Conservation (phyloP, 139 green algal species). For the Edaphochlamys debaryana region DNA sequence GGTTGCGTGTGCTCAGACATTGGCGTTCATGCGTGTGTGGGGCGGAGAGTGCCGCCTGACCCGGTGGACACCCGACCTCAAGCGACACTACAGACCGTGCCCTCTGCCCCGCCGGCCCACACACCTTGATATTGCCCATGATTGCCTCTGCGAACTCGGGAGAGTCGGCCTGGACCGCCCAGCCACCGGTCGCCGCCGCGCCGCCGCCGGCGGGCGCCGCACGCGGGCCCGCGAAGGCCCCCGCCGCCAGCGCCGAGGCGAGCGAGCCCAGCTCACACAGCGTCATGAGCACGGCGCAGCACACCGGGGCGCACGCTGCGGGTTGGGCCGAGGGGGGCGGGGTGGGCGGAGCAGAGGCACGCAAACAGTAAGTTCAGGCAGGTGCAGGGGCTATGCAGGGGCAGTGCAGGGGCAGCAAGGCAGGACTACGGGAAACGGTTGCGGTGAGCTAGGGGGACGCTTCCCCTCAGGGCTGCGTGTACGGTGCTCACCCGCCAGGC, state of each 20-base stretch:
- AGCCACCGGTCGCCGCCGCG: not conserved
- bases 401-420: not conserved
- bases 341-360: not conserved
- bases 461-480: no score
- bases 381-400: not conserved
- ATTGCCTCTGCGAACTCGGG: not conserved
- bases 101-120: no score
- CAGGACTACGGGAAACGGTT: no score
- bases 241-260: not conserved
- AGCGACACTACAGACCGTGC: no score
- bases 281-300: slow-evolving; percentile 25
- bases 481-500: no score
- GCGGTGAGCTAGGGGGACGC: no score
- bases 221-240: not conserved
- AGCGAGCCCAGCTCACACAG: slow-evolving; percentile 21
- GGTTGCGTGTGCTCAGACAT: not conserved
- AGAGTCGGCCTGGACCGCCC: not conserved
- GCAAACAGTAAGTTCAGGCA: not conserved
- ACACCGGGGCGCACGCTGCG: not conserved
- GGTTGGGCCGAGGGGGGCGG: no score
- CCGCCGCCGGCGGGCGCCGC: no score
- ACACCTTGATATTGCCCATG: not conserved
- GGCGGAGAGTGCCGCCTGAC: no score
- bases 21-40: no score
- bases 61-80: no score